Percentiles rank a stretch among this genome's conserved stretches.
These are phyloP conservation scores for Penicillium paneum DNA, from an alignment of 2,329 filamentous ascomycete genomes.

Conservation along the genomic window DNA sequence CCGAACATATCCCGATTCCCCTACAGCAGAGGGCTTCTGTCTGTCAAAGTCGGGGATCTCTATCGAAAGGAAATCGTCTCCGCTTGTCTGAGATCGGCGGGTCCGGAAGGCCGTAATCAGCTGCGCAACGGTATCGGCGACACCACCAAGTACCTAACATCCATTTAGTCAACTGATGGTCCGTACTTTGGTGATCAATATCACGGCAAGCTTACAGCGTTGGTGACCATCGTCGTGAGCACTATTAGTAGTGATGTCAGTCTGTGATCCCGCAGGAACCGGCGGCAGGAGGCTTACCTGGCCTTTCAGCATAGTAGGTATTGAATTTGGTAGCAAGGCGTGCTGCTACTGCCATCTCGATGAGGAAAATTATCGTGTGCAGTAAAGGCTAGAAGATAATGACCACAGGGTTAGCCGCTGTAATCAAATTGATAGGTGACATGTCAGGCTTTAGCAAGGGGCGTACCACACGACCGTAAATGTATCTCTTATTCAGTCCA, in stretches of 20 bases:
- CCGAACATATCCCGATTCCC: conserved; percentile 64
- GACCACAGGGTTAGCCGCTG: conserved; percentile 14
- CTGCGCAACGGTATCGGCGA: conserved; percentile 95
- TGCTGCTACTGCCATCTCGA: conserved; percentile 84
- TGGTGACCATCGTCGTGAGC: conserved; percentile 98
- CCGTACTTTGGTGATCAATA: background rate
- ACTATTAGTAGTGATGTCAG: conserved; percentile 51
- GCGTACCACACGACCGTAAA: conserved; percentile 45
- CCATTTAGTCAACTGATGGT: conserved; percentile 11
- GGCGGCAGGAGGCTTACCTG: conserved; percentile 54
- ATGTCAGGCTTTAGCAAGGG: background rate
- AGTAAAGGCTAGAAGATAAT: conserved; percentile 68
- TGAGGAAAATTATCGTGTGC: conserved; percentile 76
- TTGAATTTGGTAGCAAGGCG: conserved; percentile 86
- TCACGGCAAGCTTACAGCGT: conserved; percentile 61
- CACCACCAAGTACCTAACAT: conserved; percentile 72
- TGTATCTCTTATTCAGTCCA: conserved; percentile 47
- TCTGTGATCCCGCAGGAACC: background rate
- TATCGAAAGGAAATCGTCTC: conserved; percentile 71
- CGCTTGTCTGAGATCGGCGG: conserved; percentile 59
- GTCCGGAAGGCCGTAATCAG: conserved; percentile 72
- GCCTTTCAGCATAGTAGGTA: conserved; percentile 85
- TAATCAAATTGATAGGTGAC: background rate
- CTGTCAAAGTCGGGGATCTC: conserved; percentile 85
- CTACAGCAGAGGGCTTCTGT: conserved; percentile 65